Evolutionary conservation across 768 basidiomycete species (phyloP).

Genomic region (Paxillus rubicundulus): DNA sequence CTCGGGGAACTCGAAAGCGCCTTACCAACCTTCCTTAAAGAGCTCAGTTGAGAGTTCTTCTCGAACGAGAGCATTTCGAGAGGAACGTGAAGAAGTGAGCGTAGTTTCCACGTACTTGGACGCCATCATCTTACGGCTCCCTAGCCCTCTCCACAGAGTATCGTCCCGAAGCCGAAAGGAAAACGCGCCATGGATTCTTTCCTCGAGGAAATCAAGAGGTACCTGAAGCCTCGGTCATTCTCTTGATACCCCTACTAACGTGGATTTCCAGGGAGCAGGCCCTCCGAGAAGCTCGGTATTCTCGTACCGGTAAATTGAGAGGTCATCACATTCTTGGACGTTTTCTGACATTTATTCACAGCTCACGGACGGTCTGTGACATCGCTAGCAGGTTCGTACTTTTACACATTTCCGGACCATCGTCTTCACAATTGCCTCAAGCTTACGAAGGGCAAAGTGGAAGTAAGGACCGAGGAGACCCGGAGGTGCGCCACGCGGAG

Average conservation of each 20-base stretch:
- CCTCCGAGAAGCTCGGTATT: constrained; percentile 81
- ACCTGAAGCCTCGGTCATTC: constrained; percentile 8
- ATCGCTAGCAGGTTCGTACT: constrained; percentile 75
- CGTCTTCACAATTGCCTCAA: constrained; percentile 18
- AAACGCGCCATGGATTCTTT: constrained; percentile 96
- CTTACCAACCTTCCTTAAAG: constrained; percentile 44
- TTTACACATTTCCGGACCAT: background rate
- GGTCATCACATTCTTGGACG: background rate
- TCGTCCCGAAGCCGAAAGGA: constrained; percentile 75
- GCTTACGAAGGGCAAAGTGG: constrained; percentile 92
- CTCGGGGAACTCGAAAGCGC: constrained; percentile 36
- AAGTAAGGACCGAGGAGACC: constrained; percentile 86
- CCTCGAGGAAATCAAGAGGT: constrained; percentile 95
- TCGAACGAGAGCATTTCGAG: constrained; percentile 30
- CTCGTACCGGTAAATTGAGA: constrained; percentile 53
- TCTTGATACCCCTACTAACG: constrained; percentile 7
- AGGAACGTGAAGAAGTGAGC: constrained; percentile 35
- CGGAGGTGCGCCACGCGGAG: constrained; percentile 52
- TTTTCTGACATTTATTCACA: constrained; percentile 17
- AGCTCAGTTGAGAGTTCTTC: constrained; percentile 29
- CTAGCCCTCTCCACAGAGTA: constrained; percentile 57
- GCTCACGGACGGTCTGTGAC: constrained; percentile 79
- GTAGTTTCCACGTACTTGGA: constrained; percentile 2
- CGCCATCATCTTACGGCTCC: constrained; percentile 7
- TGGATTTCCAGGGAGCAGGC: constrained; percentile 77